phyloP scores from a whole-genome alignment of 1,284 basidiomycete species.

The Pascua guehoae region DNA sequence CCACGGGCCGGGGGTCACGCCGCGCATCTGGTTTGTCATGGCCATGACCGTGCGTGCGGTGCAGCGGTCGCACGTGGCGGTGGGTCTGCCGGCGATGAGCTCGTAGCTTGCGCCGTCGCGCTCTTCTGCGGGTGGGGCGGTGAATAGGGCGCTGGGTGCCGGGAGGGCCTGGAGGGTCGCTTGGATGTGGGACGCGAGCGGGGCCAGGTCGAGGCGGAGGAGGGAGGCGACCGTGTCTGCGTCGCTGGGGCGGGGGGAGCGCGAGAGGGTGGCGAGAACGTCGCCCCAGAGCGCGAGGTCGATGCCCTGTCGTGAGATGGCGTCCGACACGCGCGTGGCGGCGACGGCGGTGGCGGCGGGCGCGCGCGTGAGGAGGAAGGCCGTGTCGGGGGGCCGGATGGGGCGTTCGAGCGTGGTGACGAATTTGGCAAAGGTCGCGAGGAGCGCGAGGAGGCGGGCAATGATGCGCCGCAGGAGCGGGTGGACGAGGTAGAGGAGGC shows the following conservation, averaged over 20 bases:
- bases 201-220: slow-evolving; percentile 16
- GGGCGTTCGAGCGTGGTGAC: slow-evolving; percentile 27
- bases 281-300: slow-evolving; percentile 34
- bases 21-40: slow-evolving; percentile 11
- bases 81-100: slow-evolving; percentile 17
- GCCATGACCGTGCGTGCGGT: slow-evolving; percentile 16
- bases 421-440: slow-evolving; percentile 26
- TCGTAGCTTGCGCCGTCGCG: slow-evolving; percentile 29
- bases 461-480: slow-evolving; percentile 24
- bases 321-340: slow-evolving; percentile 23
- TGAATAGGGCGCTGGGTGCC: slow-evolving; percentile 26
- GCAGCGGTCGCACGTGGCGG: slow-evolving; percentile 29
- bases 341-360: slow-evolving; percentile 33
- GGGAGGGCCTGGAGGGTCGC: slow-evolving; percentile 19
- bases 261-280: slow-evolving; percentile 18
- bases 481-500: slow-evolving; percentile 31
- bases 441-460: slow-evolving; percentile 25
- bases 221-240: slow-evolving; percentile 17
- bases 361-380: slow-evolving; percentile 17
- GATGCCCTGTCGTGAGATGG: slow-evolving; percentile 25
- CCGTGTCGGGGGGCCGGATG: slow-evolving; percentile 28
- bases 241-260: slow-evolving; percentile 4
- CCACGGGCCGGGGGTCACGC: slow-evolving; percentile 6
- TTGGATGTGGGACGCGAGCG: slow-evolving; percentile 12
- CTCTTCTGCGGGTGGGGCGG: slow-evolving; percentile 8